These are phyloP conservation scores for Pseudocercospora macadamiae DNA, from an alignment of 2,329 filamentous ascomycete genomes.

Conservation along the genomic window DNA sequence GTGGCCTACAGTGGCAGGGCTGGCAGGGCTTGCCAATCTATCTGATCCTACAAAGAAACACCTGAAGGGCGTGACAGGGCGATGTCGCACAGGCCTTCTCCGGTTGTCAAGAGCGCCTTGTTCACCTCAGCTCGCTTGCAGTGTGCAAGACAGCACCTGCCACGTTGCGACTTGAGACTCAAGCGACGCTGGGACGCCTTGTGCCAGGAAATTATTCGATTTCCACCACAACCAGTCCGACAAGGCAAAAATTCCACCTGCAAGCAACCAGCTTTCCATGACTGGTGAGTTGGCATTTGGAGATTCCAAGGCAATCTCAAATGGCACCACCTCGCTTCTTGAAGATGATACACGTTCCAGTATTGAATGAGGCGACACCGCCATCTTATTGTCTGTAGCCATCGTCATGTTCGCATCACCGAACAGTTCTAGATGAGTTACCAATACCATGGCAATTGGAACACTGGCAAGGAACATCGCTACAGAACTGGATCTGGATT, in stretches of 20 bases:
- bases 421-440: not conserved
- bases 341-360: too few species aligned
- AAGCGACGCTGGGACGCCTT: too few species aligned
- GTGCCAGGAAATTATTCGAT: not conserved
- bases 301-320: not conserved
- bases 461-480: not conserved
- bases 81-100: too few species aligned
- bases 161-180: too few species aligned
- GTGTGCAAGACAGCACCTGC: too few species aligned
- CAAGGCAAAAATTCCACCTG: not conserved
- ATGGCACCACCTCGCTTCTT: not conserved
- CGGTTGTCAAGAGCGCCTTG: too few species aligned
- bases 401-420: constrained; percentile 1
- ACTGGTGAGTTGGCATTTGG: not conserved
- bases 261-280: not conserved
- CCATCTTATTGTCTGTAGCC: not conserved
- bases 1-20: not conserved
- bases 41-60: not conserved
- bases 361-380: not conserved
- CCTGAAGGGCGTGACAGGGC: too few species aligned
- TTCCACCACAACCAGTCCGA: not conserved
- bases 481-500: not conserved
- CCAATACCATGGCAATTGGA: not conserved
- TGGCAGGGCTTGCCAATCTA: not conserved
- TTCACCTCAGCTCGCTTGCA: too few species aligned